A percentile compares a stretch with the other conserved stretches of the same genome.
phyloP scores from a whole-genome alignment of 1,139 yeast species.

The Hyphopichia burtonii region DNA sequence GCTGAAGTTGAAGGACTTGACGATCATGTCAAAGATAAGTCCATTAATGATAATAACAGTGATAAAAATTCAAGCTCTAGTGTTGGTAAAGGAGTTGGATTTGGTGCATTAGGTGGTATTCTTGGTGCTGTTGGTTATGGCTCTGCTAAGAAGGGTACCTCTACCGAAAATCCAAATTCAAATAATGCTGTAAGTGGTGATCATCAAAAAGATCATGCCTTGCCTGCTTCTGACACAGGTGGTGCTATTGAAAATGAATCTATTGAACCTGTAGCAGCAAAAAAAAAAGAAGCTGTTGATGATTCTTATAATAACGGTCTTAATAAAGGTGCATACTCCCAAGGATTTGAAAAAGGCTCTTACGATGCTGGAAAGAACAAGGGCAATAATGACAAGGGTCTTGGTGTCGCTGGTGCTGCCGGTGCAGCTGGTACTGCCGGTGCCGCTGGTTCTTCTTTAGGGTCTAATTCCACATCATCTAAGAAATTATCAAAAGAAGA shows the following conservation, averaged over 20 bases:
- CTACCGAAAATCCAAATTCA: not conserved
- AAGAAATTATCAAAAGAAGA: conserved; percentile 5
- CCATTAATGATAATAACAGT: not conserved
- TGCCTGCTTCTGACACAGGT: not conserved
- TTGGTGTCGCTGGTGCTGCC: conserved; percentile 9
- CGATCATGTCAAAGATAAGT: not conserved
- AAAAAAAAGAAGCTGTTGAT: not conserved
- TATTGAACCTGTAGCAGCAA: not conserved
- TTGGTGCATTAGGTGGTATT: conserved; percentile 1
- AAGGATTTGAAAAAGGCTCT: not conserved
- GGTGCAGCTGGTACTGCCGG: conserved; percentile 9
- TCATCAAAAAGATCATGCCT: not conserved
- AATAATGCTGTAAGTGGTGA: not conserved
- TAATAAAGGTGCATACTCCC: conserved; percentile 6
- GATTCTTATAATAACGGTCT: conserved; percentile 3
- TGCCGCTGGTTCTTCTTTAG: conserved; percentile 5
- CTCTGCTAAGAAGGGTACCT: not conserved
- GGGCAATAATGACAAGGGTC: not conserved
- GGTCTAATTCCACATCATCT: too few species aligned
- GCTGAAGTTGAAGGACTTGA: conserved; percentile 2
- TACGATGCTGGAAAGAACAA: not conserved
- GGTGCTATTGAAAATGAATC: conserved; percentile 5
- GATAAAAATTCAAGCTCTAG: not conserved
- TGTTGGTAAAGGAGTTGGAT: not conserved
- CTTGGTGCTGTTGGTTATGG: conserved; percentile 4